A percentile compares a stretch with the other conserved stretches of the same genome.
Evolutionary conservation across 805 yeast genomes (phyloP).

Genomic region (Debaryomyces tyrocola): DNA sequence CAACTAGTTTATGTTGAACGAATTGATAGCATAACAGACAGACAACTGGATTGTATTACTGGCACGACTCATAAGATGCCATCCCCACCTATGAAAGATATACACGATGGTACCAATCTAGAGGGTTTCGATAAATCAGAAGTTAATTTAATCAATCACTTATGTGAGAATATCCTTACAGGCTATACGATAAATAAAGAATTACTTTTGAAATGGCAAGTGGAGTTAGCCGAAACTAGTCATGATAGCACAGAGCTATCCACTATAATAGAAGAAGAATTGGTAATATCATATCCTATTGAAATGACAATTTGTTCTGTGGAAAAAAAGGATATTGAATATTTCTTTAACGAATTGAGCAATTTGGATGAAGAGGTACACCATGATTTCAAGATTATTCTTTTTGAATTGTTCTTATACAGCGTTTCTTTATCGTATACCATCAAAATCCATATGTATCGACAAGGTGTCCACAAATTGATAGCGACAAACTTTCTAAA

Average conservation of each 20-base stretch:
- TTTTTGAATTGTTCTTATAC: conserved; percentile 24
- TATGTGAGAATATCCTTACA: conserved; percentile 23
- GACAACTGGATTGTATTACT: not conserved
- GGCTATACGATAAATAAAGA: conserved; percentile 25
- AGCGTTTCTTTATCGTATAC: conserved; percentile 23
- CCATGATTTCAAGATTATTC: conserved; percentile 27
- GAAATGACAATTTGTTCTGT: conserved; percentile 6
- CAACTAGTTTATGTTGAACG: not conserved
- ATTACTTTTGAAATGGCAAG: conserved; percentile 35
- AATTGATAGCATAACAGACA: not conserved
- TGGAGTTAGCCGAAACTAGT: conserved; percentile 28
- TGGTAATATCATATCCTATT: conserved; percentile 14
- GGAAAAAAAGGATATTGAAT: conserved; percentile 3
- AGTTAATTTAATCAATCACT: conserved; percentile 15
- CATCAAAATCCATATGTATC: conserved; percentile 21
- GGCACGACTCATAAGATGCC: not conserved
- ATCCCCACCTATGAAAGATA: not conserved
- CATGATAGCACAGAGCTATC: conserved; percentile 18
- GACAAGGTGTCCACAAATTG: conserved; percentile 15
- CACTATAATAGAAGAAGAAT: conserved; percentile 24
- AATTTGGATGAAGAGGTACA: conserved; percentile 23
- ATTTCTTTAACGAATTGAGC: conserved; percentile 13
- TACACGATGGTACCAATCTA: not conserved
- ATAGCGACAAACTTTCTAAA: conserved; percentile 21
- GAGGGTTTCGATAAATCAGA: conserved; percentile 7